Conservation (phyloP, 345 rosid species). For the Brassica juncea region DNA sequence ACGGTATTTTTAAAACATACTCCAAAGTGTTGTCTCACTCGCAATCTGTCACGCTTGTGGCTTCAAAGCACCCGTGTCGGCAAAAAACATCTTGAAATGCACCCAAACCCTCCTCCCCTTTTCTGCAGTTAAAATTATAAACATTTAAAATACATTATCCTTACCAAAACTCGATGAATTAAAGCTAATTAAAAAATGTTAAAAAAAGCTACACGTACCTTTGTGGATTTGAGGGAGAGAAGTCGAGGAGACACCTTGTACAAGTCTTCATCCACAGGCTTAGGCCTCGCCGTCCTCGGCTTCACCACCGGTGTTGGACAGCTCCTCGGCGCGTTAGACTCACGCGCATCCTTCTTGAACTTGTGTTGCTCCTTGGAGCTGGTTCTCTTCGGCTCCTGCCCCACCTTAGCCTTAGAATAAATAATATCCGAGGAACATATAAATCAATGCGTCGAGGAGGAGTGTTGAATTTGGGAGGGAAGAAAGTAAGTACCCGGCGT, state of each 20-base stretch:
- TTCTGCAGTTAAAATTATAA: conserved; percentile 47
- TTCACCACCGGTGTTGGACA: conserved; percentile 31
- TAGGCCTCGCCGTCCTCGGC: conserved; percentile 49
- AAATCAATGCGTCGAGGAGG: background rate
- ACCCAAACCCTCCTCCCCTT: conserved; percentile 60
- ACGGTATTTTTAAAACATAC: background rate
- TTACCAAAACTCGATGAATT: background rate
- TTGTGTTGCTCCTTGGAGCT: background rate
- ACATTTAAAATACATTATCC: background rate
- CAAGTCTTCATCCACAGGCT: conserved; percentile 89
- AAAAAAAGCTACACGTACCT: conserved; percentile 29
- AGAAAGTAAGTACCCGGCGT: conserved; percentile 48
- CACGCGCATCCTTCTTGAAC: conserved; percentile 27
- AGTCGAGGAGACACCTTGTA: conserved; percentile 81
- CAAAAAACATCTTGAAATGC: conserved; percentile 77
- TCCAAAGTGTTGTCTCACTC: conserved; percentile 22
- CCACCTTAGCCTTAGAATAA: conserved; percentile 22
- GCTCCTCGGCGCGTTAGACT: conserved; percentile 17
- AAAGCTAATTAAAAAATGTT: background rate
- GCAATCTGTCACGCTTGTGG: conserved; percentile 25
- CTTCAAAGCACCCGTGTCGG: conserved; percentile 59
- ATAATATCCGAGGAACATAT: background rate
- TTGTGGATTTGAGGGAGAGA: conserved; percentile 59
- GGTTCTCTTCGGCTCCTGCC: conserved; percentile 32
- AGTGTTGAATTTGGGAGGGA: background rate